These are phyloP conservation scores for Serendipita indica DNA, from an alignment of 768 basidiomycete species.

Conservation along the genomic window DNA sequence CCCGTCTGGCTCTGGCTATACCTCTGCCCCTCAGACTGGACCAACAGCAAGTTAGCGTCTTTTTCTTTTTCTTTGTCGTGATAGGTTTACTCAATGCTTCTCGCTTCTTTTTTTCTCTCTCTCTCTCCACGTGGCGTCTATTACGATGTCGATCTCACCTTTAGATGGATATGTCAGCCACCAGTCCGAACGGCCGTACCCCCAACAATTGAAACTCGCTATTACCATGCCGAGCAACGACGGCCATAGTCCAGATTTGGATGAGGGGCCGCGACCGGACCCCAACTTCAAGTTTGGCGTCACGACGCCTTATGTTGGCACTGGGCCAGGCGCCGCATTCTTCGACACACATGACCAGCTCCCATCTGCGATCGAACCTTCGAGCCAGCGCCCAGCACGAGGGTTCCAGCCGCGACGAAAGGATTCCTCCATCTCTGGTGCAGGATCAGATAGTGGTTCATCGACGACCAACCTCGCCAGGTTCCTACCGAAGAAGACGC, in stretches of 20 bases:
- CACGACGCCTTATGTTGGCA: background rate
- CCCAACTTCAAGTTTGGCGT: constrained; percentile 6
- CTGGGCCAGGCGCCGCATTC: background rate
- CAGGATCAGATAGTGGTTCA: background rate
- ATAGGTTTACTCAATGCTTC: background rate
- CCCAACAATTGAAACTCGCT: background rate
- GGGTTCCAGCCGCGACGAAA: background rate
- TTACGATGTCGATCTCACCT: background rate
- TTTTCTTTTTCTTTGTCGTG: background rate
- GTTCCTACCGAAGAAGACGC: background rate
- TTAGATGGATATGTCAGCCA: constrained; percentile 2
- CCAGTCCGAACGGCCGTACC: too few species aligned
- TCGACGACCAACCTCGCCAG: background rate
- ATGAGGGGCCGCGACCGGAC: background rate
- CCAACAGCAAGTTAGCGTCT: background rate
- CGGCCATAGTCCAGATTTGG: background rate
- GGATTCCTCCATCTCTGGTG: background rate
- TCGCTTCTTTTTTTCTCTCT: background rate
- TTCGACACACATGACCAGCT: background rate
- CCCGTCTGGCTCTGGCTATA: background rate
- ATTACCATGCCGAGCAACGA: background rate
- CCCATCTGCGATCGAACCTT: constrained; percentile 7
- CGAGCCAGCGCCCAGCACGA: background rate
- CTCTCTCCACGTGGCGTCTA: background rate
- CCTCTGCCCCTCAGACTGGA: constrained; percentile 4